Evolutionary conservation across 768 basidiomycete species (phyloP), one percentile per base, ranked within the genome.

Genomic region (Boletus pseudopeckii): DNA sequence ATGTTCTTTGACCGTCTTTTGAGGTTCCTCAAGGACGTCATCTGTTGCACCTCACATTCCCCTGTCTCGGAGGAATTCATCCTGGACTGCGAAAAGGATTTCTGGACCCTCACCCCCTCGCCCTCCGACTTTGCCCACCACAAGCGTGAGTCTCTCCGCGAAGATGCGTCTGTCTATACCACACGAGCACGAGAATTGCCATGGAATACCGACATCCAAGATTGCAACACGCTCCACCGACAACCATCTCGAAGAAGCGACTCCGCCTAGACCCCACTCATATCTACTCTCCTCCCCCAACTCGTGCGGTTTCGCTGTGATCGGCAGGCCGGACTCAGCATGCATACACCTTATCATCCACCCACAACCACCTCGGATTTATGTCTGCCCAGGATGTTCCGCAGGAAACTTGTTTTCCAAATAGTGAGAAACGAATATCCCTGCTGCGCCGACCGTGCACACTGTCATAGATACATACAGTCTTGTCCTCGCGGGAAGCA

Each of bases 1-100:
- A 77, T 84, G 28, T 89, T 85, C 70, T 88, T 87, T 69, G 86
- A 90, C 70, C 77, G 81, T 34, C 84, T 86, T 78, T 83, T 79
- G 78, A 75, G 79, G 24, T 83, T 87, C 66, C 49, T 85, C 48
- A 70, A 75, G 34, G 83, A 81, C 43, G 61, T 81, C 45, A 41
- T 81, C 20, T 75, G 76, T 52, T 75, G 79, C 55, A 69, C 68
- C 30, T 67, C 66, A 44, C 64, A 63, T 7, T 53, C 55, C 9
- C 55, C 51, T 30, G 75, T 74, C 26, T 64, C 69, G 32, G 86
- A 88, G 65, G 77, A 80, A 51, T 68, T 88, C 68, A 73, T 85
- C 28, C 80, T 81, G 0, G 86, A 89, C 70, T 83, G 81, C 78
- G 76, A 81, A 62, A 80, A 78, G 55, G 72, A 78, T 45, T 79